These are phyloP conservation scores for Ophiostoma ips DNA, from an alignment of 2,329 filamentous ascomycete genomes.

Conservation along the genomic window DNA sequence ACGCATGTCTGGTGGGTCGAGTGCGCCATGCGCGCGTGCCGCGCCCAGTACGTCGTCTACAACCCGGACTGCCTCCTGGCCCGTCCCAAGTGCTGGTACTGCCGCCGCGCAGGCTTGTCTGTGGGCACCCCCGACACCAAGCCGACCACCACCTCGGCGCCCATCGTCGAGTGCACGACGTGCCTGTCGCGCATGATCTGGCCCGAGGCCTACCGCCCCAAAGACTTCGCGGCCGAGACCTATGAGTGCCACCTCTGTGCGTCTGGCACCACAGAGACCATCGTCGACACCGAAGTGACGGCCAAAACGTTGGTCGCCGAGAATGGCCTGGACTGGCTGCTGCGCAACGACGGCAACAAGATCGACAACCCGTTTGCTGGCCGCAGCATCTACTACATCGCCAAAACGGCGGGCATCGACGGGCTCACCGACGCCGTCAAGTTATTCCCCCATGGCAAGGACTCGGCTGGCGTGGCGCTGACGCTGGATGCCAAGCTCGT, in stretches of 20 bases:
- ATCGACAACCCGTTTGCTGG: constrained; percentile 25
- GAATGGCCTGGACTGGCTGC: constrained; percentile 30
- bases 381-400: constrained; percentile 17
- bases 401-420: constrained; percentile 22
- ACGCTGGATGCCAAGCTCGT: constrained; percentile 25
- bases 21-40: constrained; percentile 28
- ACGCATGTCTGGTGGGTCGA: constrained; percentile 32
- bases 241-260: constrained; percentile 31
- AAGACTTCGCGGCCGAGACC: constrained; percentile 16
- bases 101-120: constrained; percentile 18
- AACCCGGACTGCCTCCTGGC: constrained; percentile 26
- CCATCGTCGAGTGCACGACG: constrained; percentile 29
- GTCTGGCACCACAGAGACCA: constrained; percentile 19
- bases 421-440: constrained; percentile 15
- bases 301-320: constrained; percentile 24
- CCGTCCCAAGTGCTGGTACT: constrained; percentile 35
- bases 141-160: constrained; percentile 22
- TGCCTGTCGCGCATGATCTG: constrained; percentile 34
- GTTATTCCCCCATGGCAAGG: constrained; percentile 1
- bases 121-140: no score
- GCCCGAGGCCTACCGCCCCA: constrained; percentile 29
- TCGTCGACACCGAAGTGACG: constrained; percentile 25
- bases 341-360: constrained; percentile 25
- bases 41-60: constrained; percentile 38
- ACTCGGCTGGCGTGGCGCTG: constrained; percentile 9